Evolutionary conservation across 495 filamentous ascomycete species (phyloP).

Genomic region (Aspergillus heteromorphus): DNA sequence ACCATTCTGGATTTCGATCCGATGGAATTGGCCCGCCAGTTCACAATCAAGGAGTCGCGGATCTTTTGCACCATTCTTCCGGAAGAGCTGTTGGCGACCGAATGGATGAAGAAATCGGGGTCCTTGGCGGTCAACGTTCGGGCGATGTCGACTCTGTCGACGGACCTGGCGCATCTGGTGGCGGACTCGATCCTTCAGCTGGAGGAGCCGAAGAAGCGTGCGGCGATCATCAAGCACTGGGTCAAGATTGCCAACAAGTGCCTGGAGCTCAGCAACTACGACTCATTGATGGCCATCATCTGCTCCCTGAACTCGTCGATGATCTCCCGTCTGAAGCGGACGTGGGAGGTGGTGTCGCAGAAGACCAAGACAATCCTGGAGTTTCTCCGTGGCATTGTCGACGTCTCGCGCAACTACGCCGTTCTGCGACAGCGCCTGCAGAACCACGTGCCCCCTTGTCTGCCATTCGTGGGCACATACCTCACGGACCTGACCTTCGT

Average conservation of each 20-base stretch:
- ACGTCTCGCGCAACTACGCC: conserved; percentile 85
- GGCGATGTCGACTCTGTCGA: conserved; percentile 89
- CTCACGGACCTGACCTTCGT: conserved; percentile 76
- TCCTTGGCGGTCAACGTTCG: conserved; percentile 85
- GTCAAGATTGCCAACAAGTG: conserved; percentile 90
- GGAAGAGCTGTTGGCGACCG: conserved; percentile 86
- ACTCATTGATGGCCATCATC: conserved; percentile 93
- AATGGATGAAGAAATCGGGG: conserved; percentile 84
- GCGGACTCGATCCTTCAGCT: conserved; percentile 89
- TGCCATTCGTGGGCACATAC: conserved; percentile 96
- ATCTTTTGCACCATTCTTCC: conserved; percentile 92
- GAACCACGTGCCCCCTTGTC: conserved; percentile 82
- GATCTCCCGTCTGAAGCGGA: conserved; percentile 83
- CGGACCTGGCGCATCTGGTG: conserved; percentile 85
- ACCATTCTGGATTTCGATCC: conserved; percentile 91
- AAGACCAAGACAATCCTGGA: conserved; percentile 80
- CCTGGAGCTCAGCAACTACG: conserved; percentile 89
- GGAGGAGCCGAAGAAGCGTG: conserved; percentile 86
- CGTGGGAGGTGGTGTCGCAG: conserved; percentile 85
- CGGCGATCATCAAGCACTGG: conserved; percentile 93
- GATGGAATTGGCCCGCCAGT: conserved; percentile 83
- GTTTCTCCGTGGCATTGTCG: conserved; percentile 72
- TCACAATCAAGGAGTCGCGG: conserved; percentile 88
- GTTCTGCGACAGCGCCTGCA: conserved; percentile 84
- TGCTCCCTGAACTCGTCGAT: conserved; percentile 88